Base-by-base conservation (phyloP, 2,329 filamentous ascomycete species). In the Aplosporella prunicola region DNA sequence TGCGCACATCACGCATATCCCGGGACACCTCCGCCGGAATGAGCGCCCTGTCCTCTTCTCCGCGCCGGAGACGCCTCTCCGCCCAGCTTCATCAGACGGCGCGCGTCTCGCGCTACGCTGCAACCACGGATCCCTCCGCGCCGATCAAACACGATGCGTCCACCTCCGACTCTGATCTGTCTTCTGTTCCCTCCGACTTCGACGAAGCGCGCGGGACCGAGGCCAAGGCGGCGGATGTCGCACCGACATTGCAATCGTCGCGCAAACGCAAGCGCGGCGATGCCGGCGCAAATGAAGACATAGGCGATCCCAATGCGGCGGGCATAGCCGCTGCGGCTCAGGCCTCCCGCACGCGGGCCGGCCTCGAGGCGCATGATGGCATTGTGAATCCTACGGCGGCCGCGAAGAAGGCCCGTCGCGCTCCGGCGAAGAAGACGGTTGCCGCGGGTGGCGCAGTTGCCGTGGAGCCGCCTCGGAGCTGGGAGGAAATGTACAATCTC, bases 401-500 rank as follows among this genome's bases (percentile, higher is more conserved):
- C 5, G 26, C 25, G 7, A 51, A 55, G 22, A 61, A 60, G 45
- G 40, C 60, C 5, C 60, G 63, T 20, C 60, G 60, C 5, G 49
- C 41, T 16, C 54, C 53, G 28, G 53, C 55, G 20, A 63, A 56
- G 45, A 57, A 55, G 37, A 51, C 47, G 11, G 51, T 52, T 10
- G 46, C 42, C 4, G 42, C 38, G 29, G 43, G 52, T 48, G 56
- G 51, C 23, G 49, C 25, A 30, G 43, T 66, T 33, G 71, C 71
- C 45, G 48, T 63, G 11, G 67, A 72, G 45, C 76, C 86, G 1
- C 87, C 88, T 0, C 69, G 77, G 1, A 78, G 87, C 55, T 95
- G 91, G 91, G 77, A 86, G 44, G 73, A 78, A 40, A 77, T 94
- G 40, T 98, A 95, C 62, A 63, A 71, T 22, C 64, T 76, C 1